Evolutionary conservation across 2,329 filamentous ascomycete species (phyloP).

Genomic region (Sphaceloma murrayae): DNA sequence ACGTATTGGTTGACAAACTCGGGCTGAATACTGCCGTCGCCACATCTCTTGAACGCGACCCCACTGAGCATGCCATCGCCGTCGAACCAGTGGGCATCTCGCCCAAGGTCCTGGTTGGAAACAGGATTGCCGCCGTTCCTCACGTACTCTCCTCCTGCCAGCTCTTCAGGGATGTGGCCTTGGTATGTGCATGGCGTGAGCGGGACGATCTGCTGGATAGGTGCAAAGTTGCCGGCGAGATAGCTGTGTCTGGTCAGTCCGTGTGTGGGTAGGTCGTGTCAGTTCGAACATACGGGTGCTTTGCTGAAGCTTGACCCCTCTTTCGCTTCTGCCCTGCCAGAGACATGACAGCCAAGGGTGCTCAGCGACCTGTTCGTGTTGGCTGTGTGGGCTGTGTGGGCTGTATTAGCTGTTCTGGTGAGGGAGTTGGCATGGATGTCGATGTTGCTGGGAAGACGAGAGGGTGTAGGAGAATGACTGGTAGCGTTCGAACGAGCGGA

Average conservation of each 20-base stretch:
- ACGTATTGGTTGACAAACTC: constrained; percentile 62
- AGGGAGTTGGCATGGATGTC: too few relatives aligned
- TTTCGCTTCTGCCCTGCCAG: constrained; percentile 27
- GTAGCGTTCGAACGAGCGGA: constrained; percentile 1
- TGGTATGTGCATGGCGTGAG: constrained; percentile 49
- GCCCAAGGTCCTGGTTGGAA: constrained; percentile 49
- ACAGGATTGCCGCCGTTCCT: constrained; percentile 63
- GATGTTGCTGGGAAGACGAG: not conserved
- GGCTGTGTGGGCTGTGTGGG: not conserved
- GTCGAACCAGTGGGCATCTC: constrained; percentile 65
- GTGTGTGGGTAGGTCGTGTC: not conserved
- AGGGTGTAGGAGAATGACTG: not conserved
- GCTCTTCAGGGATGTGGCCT: constrained; percentile 53
- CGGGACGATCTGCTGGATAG: constrained; percentile 46
- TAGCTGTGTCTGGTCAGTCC: constrained; percentile 42
- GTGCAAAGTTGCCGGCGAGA: constrained; percentile 60
- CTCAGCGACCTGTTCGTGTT: not conserved
- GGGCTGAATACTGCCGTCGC: constrained; percentile 40
- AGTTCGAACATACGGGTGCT: constrained; percentile 36
- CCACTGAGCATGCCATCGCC: constrained; percentile 66
- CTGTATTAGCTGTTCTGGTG: too few relatives aligned
- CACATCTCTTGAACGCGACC: constrained; percentile 47
- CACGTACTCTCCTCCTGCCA: constrained; percentile 60
- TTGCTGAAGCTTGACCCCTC: constrained; percentile 21
- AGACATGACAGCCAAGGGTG: constrained; percentile 11